Evolutionary conservation across 2,329 filamentous ascomycete species (phyloP).

Genomic region (Fusarium burgessii): DNA sequence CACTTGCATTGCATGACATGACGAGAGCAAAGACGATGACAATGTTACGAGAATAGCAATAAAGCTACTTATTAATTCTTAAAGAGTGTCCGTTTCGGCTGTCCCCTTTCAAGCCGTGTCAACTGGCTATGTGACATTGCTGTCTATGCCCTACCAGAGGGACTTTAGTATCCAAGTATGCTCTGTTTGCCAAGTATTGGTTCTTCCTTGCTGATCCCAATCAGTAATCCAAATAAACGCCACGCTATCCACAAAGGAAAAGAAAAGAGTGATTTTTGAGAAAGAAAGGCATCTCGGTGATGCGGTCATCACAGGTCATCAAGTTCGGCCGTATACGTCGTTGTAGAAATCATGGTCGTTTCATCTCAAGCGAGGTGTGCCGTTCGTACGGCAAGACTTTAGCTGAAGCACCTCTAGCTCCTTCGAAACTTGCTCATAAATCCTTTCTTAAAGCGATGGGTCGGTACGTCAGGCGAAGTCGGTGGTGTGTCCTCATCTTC

Average conservation of each 20-base stretch:
- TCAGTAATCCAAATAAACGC: slow-evolving; percentile 32
- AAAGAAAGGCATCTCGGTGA: slow-evolving; percentile 21
- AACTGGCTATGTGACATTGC: slow-evolving; percentile 24
- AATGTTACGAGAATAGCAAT: slow-evolving; percentile 37
- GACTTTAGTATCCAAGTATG: slow-evolving; percentile 27
- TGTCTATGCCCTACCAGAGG: slow-evolving; percentile 43
- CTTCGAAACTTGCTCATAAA: slow-evolving; percentile 44
- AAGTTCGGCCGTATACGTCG: slow-evolving; percentile 38
- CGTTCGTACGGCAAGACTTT: slow-evolving; percentile 15
- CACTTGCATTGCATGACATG: slow-evolving; percentile 7
- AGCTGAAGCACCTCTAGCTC: slow-evolving; percentile 27
- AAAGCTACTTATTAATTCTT: slow-evolving; percentile 41
- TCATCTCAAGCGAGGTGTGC: slow-evolving; percentile 19
- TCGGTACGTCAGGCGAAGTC: slow-evolving; percentile 51
- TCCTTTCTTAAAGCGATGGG: slow-evolving; percentile 46
- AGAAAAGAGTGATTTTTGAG: slow-evolving; percentile 7
- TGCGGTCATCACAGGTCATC: slow-evolving; percentile 40
- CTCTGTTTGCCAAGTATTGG: slow-evolving; percentile 10
- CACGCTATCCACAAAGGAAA: slow-evolving; percentile 38
- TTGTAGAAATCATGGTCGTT: slow-evolving; percentile 25
- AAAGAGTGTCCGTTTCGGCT: slow-evolving; percentile 35
- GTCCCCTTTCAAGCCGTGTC: slow-evolving; percentile 21
- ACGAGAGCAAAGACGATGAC: slow-evolving; percentile 14
- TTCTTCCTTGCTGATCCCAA: not conserved
- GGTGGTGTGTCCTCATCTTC: slow-evolving; percentile 53